Base-by-base conservation (phyloP, 106 monocot species). In the Dactylorhiza incarnata region DNA sequence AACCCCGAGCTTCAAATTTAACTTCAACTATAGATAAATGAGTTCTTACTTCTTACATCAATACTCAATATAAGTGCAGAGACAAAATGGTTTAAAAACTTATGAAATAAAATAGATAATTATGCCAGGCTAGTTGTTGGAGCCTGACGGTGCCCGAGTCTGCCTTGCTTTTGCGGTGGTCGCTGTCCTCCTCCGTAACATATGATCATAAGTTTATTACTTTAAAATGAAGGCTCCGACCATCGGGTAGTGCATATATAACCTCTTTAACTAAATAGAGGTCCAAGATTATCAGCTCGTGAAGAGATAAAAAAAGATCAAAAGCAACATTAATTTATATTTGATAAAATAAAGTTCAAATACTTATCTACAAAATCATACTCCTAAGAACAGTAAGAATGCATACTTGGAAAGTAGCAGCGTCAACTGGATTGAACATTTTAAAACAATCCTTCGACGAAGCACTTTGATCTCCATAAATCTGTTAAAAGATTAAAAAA, bases 361-460 rank as follows among this genome's bases (percentile, higher is more conserved):
- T 58, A 24, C 54, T 9, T 15, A 47, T 16, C 74, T 16, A 9
- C n/a, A 62, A 48, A 29, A 74, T 16, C 65, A 5, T 68, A 49
- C 17, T 49, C 2, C 11, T 56, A 48, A 12, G 0, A 8, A 74
- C 22, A 50, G n/a, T 7, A 48, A 76, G 68, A 26, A 53, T 73
- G 43, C 85, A 8, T 89, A 99, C 97, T 52, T 86, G 77, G 81
- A 89, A 99, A 23, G 80, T 82, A n/a, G 45, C 62, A 19, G 78
- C 55, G 79, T 99, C 91, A 10, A 85, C 59, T 12, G 97, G 97
- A 85, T 99, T 94, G 83, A 99, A 99, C 97, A 99, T 99, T 68
- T 83, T 89, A 73, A 99, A 94, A 74, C 97, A 99, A 76, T 99
- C 97, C 44, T 83, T 91, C 2, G 85, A 47, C 59, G 94, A 79